These are phyloP conservation scores for Mycena galopus DNA, from an alignment of 768 basidiomycete genomes.

Conservation along the genomic window DNA sequence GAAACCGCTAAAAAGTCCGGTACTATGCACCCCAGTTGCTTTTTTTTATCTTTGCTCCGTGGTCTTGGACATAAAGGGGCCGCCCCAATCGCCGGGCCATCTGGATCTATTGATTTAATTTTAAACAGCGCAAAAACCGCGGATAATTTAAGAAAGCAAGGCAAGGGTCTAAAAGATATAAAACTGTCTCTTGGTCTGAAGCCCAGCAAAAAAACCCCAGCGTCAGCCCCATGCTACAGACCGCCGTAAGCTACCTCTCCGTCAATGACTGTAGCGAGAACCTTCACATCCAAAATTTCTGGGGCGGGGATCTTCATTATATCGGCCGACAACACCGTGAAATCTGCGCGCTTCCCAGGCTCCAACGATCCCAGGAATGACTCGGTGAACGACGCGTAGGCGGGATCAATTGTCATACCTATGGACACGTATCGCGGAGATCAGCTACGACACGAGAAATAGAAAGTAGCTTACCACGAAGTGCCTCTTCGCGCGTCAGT, in stretches of 20 bases:
- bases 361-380: slow-evolving; percentile 77
- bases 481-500: slow-evolving; percentile 84
- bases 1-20: too few species aligned
- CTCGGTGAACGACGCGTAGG: slow-evolving; percentile 89
- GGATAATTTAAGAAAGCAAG: too few species aligned
- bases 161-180: too few species aligned
- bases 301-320: slow-evolving; percentile 70
- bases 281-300: slow-evolving; percentile 69
- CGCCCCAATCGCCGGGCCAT: too few species aligned
- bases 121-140: too few species aligned
- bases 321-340: slow-evolving; percentile 84
- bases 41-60: too few species aligned
- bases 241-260: slow-evolving; percentile 68
- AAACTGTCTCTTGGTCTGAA: too few species aligned
- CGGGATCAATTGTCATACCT: slow-evolving; percentile 92
- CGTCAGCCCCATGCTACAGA: too few species aligned
- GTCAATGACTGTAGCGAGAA: slow-evolving; percentile 74
- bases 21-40: too few species aligned
- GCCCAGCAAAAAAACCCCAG: too few species aligned
- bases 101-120: too few species aligned
- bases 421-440: neutral
- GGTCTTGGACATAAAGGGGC: too few species aligned
- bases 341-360: slow-evolving; percentile 88
- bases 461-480: slow-evolving; percentile 63
- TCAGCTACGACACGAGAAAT: neutral